phyloP scores from a whole-genome alignment of 2,329 filamentous ascomycete genomes.

The Aspergillus felis region DNA sequence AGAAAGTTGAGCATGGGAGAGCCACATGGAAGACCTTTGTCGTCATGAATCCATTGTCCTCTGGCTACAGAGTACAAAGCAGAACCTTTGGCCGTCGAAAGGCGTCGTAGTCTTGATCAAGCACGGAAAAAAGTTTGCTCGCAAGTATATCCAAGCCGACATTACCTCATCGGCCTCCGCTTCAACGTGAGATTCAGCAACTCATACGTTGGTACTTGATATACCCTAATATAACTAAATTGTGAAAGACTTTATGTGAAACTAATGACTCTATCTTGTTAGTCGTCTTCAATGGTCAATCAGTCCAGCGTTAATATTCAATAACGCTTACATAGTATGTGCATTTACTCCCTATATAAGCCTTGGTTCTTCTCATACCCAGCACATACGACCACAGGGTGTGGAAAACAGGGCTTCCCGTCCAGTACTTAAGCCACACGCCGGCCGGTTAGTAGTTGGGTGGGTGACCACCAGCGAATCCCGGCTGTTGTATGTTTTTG shows the following conservation, averaged over 20 bases:
- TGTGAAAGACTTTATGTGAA: not conserved
- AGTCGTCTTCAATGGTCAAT: not conserved
- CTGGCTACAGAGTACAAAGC: not conserved
- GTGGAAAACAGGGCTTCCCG: not conserved
- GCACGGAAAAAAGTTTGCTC: conserved; percentile 1
- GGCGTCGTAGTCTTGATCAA: not conserved
- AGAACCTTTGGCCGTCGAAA: not conserved
- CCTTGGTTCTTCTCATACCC: accelerated
- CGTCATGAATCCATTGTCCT: conserved; percentile 8
- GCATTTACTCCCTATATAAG: too few species aligned
- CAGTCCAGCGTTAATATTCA: not conserved
- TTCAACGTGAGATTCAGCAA: not conserved
- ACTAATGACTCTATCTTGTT: not conserved
- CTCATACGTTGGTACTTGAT: not conserved
- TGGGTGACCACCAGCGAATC: not conserved
- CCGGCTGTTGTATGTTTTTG: not conserved
- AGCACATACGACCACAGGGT: not conserved
- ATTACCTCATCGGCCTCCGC: not conserved
- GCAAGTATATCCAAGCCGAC: not conserved
- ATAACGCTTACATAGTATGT: not conserved
- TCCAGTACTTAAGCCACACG: not conserved
- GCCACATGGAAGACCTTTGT: not conserved
- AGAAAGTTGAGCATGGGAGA: conserved; percentile 26
- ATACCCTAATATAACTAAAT: not conserved
- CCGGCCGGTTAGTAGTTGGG: not conserved